Evolutionary conservation across 352 stramenopile genomes (phyloP).

Genomic region (Globisporangium mamillatum): DNA sequence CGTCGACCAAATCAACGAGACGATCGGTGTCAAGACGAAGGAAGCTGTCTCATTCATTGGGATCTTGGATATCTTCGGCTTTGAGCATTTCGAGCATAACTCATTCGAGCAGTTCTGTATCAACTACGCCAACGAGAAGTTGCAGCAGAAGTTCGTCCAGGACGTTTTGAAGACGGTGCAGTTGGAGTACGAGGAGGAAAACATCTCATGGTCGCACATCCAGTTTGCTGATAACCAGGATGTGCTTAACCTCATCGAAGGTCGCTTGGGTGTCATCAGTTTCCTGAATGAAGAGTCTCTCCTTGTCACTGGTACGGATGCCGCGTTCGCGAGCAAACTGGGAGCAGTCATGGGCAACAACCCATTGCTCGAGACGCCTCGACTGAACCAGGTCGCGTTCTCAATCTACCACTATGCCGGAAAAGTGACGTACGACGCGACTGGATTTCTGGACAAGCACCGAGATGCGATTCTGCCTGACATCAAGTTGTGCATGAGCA

Average conservation of each 20-base stretch:
- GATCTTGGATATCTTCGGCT: slow-evolving; percentile 98
- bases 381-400: slow-evolving; percentile 80
- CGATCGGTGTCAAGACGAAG: slow-evolving; percentile 67
- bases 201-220: slow-evolving; percentile 90
- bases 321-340: slow-evolving; percentile 87
- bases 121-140: slow-evolving; percentile 95
- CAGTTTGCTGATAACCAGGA: slow-evolving; percentile 90
- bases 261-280: slow-evolving; percentile 82
- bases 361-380: slow-evolving; percentile 76
- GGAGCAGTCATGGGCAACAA: slow-evolving; percentile 88
- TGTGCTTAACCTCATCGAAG: slow-evolving; percentile 89
- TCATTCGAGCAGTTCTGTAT: slow-evolving; percentile 96
- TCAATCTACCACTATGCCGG: slow-evolving; percentile 85
- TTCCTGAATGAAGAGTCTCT: slow-evolving; percentile 91
- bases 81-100: slow-evolving; percentile 97
- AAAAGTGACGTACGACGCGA: slow-evolving; percentile 83
- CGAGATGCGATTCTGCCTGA: slow-evolving; percentile 80
- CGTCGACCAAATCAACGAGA: slow-evolving; percentile 92
- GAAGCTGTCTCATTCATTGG: slow-evolving; percentile 81
- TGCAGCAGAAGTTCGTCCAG: slow-evolving; percentile 91
- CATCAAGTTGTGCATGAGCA: slow-evolving; percentile 85
- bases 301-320: slow-evolving; percentile 77
- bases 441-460: slow-evolving; percentile 84
- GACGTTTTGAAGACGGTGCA: slow-evolving; percentile 91
- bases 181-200: slow-evolving; percentile 94